Evolutionary conservation across 495 filamentous ascomycete species (phyloP), one percentile per base, ranked within the genome.

Genomic region (Beverwykella pulmonaria): DNA sequence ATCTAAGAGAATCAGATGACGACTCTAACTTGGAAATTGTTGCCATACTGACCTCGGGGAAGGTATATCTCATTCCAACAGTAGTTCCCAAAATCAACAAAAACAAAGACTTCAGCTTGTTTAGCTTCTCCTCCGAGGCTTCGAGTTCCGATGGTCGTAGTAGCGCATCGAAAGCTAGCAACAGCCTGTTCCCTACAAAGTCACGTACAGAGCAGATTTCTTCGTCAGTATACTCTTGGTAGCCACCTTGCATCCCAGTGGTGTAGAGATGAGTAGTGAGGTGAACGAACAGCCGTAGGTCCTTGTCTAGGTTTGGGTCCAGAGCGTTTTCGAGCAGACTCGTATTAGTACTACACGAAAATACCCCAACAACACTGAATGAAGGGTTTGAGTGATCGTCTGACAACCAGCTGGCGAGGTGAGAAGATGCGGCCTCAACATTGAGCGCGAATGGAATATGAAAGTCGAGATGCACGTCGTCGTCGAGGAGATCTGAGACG

Each of bases 321-420:
- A 67, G 56, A 12, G 54, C 46, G 20, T 67, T 59, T 19, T 60
- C 32, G 8, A 67, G 48, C 1, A 67, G 56, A 27, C 59, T 67
- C 23, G 63, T 67, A 26, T 67, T 67, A 7, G 63, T 60, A 56
- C 63, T 60, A 36, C 63, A 67, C 14, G 63, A 67, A 34, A 60
- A 67, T 7, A 67, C 39, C 2, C 63, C 63, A 32, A 67, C 63
- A 22, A 67, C 63, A 26, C 47, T 53, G 34, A 67, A 67, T 0
- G 55, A 52, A 2, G 63, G 47, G 17, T 47, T 22, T 22, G 36
- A n/a, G 17, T 47, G 3, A 9, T 67, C 63, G 47, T 67, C 56
- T 5, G 55, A 44, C 9, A 67, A 25, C 63, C 63, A 67, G 32
- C 63, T 59, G 12, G 63, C 63, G 17, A 67, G 63, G 25, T 60